phyloP scores from a whole-genome alignment of 2,329 filamentous ascomycete genomes.

The Stenocarpella maydis region DNA sequence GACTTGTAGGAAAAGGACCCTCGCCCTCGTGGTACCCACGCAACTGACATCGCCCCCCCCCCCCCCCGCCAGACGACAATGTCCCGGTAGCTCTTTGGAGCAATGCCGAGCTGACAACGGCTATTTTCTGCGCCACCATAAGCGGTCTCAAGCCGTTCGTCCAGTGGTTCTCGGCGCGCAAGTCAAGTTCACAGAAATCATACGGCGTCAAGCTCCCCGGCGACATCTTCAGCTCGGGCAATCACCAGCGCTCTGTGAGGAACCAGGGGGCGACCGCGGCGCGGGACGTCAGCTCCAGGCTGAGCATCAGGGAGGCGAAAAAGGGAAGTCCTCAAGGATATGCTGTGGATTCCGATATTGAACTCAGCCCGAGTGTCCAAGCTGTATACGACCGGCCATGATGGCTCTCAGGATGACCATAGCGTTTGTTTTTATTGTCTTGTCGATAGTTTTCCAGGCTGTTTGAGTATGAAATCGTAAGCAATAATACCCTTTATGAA shows the following conservation, averaged over 20 bases:
- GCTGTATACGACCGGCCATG: not conserved
- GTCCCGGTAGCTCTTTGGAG: not conserved
- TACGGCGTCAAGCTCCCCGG: slow-evolving; percentile 7
- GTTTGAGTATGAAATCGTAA: not conserved
- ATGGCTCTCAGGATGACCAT: not conserved
- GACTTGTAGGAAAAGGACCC: not conserved
- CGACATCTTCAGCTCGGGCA: not conserved
- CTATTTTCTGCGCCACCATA: not conserved
- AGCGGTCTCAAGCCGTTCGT: slow-evolving; percentile 16
- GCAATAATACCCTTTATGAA: not conserved
- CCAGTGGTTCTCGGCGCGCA: slow-evolving; percentile 3
- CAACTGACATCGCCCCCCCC: not conserved
- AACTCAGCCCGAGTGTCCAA: not conserved
- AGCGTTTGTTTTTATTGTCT: not conserved
- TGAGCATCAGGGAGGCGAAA: not conserved
- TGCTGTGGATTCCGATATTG: not conserved
- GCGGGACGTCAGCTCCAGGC: not conserved
- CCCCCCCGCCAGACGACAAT: slow-evolving; percentile 6
- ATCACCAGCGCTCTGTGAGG: not conserved
- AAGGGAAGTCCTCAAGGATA: not conserved
- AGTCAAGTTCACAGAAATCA: not conserved
- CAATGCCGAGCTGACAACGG: slow-evolving; percentile 7
- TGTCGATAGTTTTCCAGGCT: not conserved
- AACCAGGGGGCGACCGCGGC: not conserved
- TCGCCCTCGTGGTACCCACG: not conserved